A percentile compares a stretch with the other conserved stretches of the same genome.
These are phyloP conservation scores for Fusarium citri DNA, from an alignment of 2,329 filamentous ascomycete species.

Conservation along the genomic window DNA sequence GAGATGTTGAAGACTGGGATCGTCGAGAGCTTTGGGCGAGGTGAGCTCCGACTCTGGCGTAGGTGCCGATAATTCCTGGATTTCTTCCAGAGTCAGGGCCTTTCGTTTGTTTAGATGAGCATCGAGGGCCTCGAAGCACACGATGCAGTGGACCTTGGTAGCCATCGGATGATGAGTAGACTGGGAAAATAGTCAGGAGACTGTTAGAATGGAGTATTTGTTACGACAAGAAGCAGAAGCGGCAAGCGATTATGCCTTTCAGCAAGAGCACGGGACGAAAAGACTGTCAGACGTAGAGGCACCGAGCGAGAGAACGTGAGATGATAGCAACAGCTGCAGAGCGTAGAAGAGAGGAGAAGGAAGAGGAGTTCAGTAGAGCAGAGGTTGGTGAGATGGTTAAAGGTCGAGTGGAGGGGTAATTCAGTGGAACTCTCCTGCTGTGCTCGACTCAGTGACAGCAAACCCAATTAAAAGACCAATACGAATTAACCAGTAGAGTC, in stretches of 20 bases:
- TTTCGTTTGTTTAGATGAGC: conserved; percentile 79
- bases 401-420: conserved; percentile 28
- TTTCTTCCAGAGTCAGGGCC: conserved; percentile 72
- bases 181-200: conserved; percentile 14
- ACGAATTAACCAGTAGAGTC: conserved; percentile 4
- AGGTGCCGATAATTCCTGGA: conserved; percentile 73
- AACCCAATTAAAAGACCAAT: conserved; percentile 13
- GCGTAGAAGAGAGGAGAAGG: not conserved
- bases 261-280: conserved; percentile 25
- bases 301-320: conserved; percentile 5
- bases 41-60: conserved; percentile 45
- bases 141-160: conserved; percentile 84
- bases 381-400: conserved; percentile 12
- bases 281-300: conserved; percentile 12
- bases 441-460: not conserved
- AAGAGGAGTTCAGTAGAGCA: not conserved
- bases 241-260: conserved; percentile 13
- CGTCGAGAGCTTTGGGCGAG: conserved; percentile 47
- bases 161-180: conserved; percentile 71
- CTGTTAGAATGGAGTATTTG: conserved; percentile 19
- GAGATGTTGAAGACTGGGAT: conserved; percentile 58
- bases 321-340: conserved; percentile 2
- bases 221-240: conserved; percentile 23
- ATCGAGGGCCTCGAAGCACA: conserved; percentile 89
- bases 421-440: conserved; percentile 22